Conservation (phyloP, 2,329 filamentous ascomycete species). For the Exophiala sp. region DNA sequence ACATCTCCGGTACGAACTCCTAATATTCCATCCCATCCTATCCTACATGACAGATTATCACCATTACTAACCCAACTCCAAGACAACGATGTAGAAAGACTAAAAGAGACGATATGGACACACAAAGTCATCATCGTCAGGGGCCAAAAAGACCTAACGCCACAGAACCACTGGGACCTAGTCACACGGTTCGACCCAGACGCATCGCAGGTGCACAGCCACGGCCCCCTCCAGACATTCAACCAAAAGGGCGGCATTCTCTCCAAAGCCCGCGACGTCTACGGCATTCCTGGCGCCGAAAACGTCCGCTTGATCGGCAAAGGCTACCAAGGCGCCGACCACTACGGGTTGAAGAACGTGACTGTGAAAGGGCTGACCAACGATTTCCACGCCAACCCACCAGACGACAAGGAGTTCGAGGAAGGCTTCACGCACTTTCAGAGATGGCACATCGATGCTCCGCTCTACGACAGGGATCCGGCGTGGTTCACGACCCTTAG, state of each 20-base stretch:
- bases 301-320: conserved; percentile 45
- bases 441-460: conserved; percentile 45
- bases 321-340: conserved; percentile 41
- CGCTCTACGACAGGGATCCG: conserved; percentile 40
- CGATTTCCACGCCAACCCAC: conserved; percentile 36
- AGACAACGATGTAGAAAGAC: conserved; percentile 35
- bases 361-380: conserved; percentile 34
- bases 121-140: conserved; percentile 44
- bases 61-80: not conserved
- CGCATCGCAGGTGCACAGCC: conserved; percentile 40
- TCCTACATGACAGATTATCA: too few relatives aligned
- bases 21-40: too few relatives aligned
- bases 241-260: conserved; percentile 39
- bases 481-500: conserved; percentile 43
- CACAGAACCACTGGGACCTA: conserved; percentile 44
- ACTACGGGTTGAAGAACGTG: conserved; percentile 41
- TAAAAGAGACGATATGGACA: conserved; percentile 40
- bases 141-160: conserved; percentile 39
- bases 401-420: conserved; percentile 35
- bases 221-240: conserved; percentile 41
- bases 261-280: conserved; percentile 33
- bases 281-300: conserved; percentile 40
- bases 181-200: conserved; percentile 42
- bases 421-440: conserved; percentile 43
- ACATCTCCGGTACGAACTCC: conserved; percentile 29